phyloP scores from a whole-genome alignment of 352 stramenopile genomes.

The Globisporangium solare region DNA sequence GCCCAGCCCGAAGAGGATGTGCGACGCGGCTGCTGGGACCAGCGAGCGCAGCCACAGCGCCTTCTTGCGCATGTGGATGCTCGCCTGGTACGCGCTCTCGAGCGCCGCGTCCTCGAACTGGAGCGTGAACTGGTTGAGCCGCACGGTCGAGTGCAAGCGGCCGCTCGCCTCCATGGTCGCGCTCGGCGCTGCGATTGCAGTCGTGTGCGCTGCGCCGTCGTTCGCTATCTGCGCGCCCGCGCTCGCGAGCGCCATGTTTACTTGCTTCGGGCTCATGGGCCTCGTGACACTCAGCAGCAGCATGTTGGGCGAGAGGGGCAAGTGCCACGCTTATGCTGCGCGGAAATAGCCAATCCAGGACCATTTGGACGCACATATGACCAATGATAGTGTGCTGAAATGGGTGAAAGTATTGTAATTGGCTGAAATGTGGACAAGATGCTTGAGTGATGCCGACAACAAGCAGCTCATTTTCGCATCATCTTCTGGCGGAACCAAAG shows the following conservation, averaged over 20 bases:
- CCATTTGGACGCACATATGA: too few relatives aligned
- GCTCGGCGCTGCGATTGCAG: neutral
- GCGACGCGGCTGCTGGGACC: constrained; percentile 58
- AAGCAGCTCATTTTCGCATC: too few relatives aligned
- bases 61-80: constrained; percentile 72
- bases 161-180: constrained; percentile 7
- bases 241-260: neutral
- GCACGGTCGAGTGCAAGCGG: constrained; percentile 67
- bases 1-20: constrained; percentile 70
- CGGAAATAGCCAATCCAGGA: neutral
- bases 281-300: neutral
- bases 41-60: constrained; percentile 77
- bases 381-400: too few relatives aligned
- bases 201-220: neutral
- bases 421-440: too few relatives aligned
- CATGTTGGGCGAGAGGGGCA: neutral
- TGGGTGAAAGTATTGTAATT: too few relatives aligned
- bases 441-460: too few relatives aligned
- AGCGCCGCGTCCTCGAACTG: constrained; percentile 69
- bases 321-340: neutral
- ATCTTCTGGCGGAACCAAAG: too few relatives aligned
- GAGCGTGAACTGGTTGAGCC: constrained; percentile 77
- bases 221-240: neutral
- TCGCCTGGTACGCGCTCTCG: constrained; percentile 58
- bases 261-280: too few relatives aligned